Conservation (phyloP, 2,329 filamentous ascomycete species). For the Xylariaceae sp. region DNA sequence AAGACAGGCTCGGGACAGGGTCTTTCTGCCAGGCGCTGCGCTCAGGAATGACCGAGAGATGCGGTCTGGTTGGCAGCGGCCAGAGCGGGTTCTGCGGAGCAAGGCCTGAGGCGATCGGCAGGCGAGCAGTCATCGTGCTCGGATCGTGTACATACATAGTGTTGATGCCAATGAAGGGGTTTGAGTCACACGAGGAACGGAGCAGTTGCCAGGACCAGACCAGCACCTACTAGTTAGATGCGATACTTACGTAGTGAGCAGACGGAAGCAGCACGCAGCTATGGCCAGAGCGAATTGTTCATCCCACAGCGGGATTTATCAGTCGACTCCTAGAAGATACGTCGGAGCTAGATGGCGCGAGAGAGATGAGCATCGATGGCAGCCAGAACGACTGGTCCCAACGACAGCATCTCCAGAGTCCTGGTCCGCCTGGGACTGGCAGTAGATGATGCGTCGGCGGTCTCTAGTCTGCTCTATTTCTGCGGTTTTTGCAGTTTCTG, state of each 20-base stretch:
- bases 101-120: conserved; percentile 18
- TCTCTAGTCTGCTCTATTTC: too few species aligned
- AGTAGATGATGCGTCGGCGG: too few species aligned
- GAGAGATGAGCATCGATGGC: background rate
- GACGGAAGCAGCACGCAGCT: too few species aligned
- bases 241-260: too few species aligned
- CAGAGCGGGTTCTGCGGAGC: conserved; percentile 25
- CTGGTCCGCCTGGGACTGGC: too few species aligned
- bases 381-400: conserved; percentile 4
- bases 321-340: background rate
- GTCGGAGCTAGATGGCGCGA: conserved; percentile 3
- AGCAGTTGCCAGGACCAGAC: too few species aligned
- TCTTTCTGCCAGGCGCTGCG: conserved; percentile 5
- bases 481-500: conserved; percentile 17
- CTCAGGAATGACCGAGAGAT: conserved; percentile 31
- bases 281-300: background rate
- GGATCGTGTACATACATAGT: too few species aligned
- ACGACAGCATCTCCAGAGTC: too few species aligned
- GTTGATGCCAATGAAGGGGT: conserved; percentile 3
- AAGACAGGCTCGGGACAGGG: conserved; percentile 16
- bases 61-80: conserved; percentile 31
- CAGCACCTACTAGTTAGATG: too few species aligned
- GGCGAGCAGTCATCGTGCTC: conserved; percentile 13
- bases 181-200: conserved; percentile 10
- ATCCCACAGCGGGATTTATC: background rate